These are phyloP conservation scores for Trapa incisa DNA, from an alignment of 345 rosid species.

Conservation along the genomic window DNA sequence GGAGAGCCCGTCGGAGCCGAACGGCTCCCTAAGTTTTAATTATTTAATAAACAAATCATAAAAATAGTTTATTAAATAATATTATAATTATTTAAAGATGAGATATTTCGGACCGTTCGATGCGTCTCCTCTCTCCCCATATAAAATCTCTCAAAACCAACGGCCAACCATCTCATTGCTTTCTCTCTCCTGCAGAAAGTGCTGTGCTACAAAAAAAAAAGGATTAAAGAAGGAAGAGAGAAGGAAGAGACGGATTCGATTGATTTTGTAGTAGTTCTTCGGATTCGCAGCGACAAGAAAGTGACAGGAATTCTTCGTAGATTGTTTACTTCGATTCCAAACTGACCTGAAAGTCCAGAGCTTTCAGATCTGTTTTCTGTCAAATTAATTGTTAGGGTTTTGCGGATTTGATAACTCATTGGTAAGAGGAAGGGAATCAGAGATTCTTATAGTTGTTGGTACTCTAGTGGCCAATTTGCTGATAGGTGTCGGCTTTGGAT, in stretches of 20 bases:
- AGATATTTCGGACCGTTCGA: too few relatives aligned
- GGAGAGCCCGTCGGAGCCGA: not conserved
- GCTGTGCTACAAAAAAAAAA: not conserved
- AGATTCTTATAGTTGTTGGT: not conserved
- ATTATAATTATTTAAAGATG: too few relatives aligned
- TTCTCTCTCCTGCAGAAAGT: too few relatives aligned
- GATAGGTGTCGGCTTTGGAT: not conserved
- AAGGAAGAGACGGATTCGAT: not conserved
- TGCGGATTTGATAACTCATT: not conserved
- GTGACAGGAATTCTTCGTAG: not conserved
- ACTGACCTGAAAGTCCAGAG: not conserved
- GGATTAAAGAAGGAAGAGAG: not conserved
- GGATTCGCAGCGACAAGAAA: not conserved
- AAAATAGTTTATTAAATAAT: too few relatives aligned
- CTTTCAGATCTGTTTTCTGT: not conserved
- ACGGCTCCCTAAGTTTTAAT: too few relatives aligned
- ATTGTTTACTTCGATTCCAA: not conserved
- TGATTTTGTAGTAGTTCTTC: not conserved
- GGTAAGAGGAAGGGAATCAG: not conserved
- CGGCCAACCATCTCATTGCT: too few relatives aligned
- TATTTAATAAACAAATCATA: too few relatives aligned
- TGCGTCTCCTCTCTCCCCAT: too few relatives aligned
- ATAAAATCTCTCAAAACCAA: too few relatives aligned
- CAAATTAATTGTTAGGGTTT: not conserved
- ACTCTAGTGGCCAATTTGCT: not conserved